Conservation (phyloP, 2,329 filamentous ascomycete genomes). For the Penicillium griseofulvum region DNA sequence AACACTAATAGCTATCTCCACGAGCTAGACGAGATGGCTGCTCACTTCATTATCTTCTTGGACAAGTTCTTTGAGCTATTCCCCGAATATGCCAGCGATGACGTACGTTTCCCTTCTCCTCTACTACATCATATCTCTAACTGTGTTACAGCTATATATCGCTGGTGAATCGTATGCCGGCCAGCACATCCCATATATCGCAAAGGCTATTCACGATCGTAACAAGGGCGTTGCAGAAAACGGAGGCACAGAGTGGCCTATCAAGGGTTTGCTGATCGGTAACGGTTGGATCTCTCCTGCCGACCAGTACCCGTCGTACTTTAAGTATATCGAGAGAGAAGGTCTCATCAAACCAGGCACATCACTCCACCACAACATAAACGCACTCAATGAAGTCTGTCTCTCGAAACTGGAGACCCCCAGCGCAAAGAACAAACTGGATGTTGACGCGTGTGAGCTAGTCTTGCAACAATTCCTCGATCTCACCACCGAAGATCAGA, state of each 20-base stretch:
- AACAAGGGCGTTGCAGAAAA: constrained; percentile 61
- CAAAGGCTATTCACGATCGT: constrained; percentile 81
- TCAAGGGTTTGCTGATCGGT: constrained; percentile 85
- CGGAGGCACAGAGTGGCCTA: constrained; percentile 62
- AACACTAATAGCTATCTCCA: constrained; percentile 82
- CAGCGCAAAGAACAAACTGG: constrained; percentile 61
- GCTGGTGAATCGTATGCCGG: constrained; percentile 96
- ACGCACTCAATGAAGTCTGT: constrained; percentile 69
- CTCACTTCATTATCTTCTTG: constrained; percentile 82
- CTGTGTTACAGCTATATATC: constrained; percentile 70
- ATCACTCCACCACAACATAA: constrained; percentile 61
- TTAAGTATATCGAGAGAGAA: constrained; percentile 75
- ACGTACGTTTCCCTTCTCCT: constrained; percentile 61
- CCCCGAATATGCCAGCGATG: constrained; percentile 85
- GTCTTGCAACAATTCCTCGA: constrained; percentile 72
- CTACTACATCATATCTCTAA: background rate
- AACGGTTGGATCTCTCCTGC: constrained; percentile 94
- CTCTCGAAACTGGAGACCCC: constrained; percentile 59
- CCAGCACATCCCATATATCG: constrained; percentile 95
- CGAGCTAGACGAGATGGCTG: constrained; percentile 84
- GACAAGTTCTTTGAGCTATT: constrained; percentile 90
- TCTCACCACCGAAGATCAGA: constrained; percentile 57
- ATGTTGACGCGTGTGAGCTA: constrained; percentile 68
- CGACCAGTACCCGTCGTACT: constrained; percentile 86
- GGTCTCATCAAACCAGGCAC: constrained; percentile 67